Percentiles rank a stretch among this genome's conserved stretches.
Evolutionary conservation across 164 flowering plant genomes (phyloP).

Genomic region (Pachysandra terminalis): DNA sequence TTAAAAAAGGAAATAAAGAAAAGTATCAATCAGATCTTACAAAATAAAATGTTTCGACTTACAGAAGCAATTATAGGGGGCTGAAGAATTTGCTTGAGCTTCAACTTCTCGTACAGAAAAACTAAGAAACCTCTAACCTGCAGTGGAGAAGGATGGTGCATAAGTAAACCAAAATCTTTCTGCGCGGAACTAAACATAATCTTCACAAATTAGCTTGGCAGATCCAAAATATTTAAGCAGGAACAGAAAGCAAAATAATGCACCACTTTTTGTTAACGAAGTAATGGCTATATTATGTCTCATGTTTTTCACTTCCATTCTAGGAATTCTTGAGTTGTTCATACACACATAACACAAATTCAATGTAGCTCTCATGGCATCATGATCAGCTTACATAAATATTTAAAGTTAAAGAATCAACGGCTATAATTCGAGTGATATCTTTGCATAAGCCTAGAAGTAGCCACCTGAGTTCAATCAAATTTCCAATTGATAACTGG

Average conservation of each 20-base stretch:
- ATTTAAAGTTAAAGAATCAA: too few species aligned
- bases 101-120: conserved; percentile 69
- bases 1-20: not conserved
- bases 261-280: too few species aligned
- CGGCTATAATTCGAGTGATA: not conserved
- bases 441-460: too few species aligned
- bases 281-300: too few species aligned
- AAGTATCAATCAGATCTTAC: not conserved
- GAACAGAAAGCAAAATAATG: too few species aligned
- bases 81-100: conserved; percentile 90
- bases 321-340: too few species aligned
- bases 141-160: conserved; percentile 21
- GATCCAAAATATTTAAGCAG: too few species aligned
- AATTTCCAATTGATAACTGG: not conserved
- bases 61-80: conserved; percentile 97
- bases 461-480: not conserved
- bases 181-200: not conserved
- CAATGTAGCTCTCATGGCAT: too few species aligned
- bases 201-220: too few species aligned
- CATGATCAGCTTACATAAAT: too few species aligned
- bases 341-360: too few species aligned
- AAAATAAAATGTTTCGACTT: conserved; percentile 29
- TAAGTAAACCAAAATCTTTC: conserved; percentile 2
- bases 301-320: too few species aligned
- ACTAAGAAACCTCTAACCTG: conserved; percentile 50